These are phyloP conservation scores for Meredithiella fracta DNA, from an alignment of 2,329 filamentous ascomycete species.

Conservation along the genomic window DNA sequence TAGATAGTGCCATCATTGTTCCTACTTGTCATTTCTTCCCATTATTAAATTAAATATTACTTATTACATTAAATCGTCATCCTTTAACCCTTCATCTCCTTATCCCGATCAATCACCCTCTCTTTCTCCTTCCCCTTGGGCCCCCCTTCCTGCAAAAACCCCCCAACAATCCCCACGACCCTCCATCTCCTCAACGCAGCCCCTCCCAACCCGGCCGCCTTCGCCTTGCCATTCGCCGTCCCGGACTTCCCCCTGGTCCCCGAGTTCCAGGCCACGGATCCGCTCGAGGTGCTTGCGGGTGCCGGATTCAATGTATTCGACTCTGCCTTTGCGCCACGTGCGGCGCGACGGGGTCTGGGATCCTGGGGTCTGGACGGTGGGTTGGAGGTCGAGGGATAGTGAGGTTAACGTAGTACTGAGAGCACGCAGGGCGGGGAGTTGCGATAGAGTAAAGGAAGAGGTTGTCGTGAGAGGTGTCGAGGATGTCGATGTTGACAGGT, in stretches of 20 bases:
- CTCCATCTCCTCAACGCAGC: background rate
- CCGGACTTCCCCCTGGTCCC: conserved; percentile 41
- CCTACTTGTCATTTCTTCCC: too few relatives aligned
- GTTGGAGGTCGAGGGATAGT: conserved; percentile 46
- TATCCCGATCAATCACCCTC: background rate
- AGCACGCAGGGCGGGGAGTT: conserved; percentile 61
- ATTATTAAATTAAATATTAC: too few relatives aligned
- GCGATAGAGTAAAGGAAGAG: conserved; percentile 62
- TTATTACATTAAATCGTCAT: too few relatives aligned
- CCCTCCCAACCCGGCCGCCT: conserved; percentile 22
- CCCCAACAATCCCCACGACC: background rate
- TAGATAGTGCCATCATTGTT: too few relatives aligned
- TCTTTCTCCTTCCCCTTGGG: background rate
- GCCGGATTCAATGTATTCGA: conserved; percentile 70
- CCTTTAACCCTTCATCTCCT: too few relatives aligned
- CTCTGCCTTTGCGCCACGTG: conserved; percentile 51
- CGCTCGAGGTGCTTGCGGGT: conserved; percentile 61
- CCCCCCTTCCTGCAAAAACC: background rate
- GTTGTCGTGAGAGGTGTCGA: conserved; percentile 49
- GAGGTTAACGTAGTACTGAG: conserved; percentile 44
- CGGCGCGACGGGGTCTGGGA: conserved; percentile 19
- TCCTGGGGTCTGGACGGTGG: background rate
- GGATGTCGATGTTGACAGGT: conserved; percentile 33
- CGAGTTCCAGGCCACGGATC: conserved; percentile 49
- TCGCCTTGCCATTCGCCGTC: conserved; percentile 48